These are phyloP conservation scores for Phytophthora sp. DNA, from an alignment of 352 stramenopile species.

Conservation along the genomic window DNA sequence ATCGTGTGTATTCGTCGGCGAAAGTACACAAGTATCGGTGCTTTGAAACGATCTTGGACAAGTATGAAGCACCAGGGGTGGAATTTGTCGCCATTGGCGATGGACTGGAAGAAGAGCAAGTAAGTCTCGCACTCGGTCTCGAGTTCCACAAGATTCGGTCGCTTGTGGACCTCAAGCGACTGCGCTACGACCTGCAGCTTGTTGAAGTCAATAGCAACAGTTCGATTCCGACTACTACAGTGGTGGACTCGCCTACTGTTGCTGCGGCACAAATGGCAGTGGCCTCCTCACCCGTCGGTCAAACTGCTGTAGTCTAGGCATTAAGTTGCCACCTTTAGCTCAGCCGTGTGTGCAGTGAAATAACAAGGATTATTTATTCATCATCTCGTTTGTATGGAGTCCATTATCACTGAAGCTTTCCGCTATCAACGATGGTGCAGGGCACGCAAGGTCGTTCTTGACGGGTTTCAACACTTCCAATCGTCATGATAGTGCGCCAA, in stretches of 20 bases:
- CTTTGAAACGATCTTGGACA: constrained; percentile 77
- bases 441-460: constrained; percentile 62
- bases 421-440: constrained; percentile 76
- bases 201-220: constrained; percentile 31
- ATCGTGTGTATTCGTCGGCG: constrained; percentile 77
- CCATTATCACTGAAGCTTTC: constrained; percentile 42
- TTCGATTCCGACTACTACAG: constrained; percentile 3
- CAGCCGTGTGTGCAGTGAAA: constrained; percentile 12
- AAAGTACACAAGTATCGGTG: constrained; percentile 81
- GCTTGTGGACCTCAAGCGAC: constrained; percentile 62
- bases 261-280: constrained; percentile 22
- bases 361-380: constrained; percentile 43
- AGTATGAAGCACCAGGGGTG: constrained; percentile 50
- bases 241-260: constrained; percentile 12
- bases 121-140: constrained; percentile 69
- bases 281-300: constrained; percentile 28
- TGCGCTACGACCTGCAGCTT: constrained; percentile 69
- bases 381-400: background rate
- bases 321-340: background rate
- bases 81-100: constrained; percentile 84
- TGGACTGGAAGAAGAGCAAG: constrained; percentile 79
- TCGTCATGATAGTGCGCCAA: constrained; percentile 59
- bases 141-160: constrained; percentile 78
- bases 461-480: constrained; percentile 57
- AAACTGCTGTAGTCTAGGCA: constrained; percentile 37